Evolutionary conservation across 1,284 basidiomycete species (phyloP), one percentile per base, ranked within the genome.

Genomic region (Sparassis latifolia): DNA sequence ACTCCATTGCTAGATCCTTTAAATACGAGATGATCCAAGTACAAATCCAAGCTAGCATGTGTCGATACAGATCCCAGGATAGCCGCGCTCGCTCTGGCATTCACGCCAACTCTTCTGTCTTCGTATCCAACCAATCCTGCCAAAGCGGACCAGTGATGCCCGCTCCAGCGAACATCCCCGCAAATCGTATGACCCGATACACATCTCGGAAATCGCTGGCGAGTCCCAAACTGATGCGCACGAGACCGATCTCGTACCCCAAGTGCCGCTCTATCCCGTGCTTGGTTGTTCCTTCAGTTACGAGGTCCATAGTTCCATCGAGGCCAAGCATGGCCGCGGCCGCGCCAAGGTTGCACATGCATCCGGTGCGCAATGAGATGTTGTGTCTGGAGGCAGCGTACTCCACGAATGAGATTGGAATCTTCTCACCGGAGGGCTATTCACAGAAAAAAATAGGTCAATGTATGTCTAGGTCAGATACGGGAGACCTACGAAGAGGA

Each of bases 271-370:
- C 82, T 57, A 89, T 80, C 37, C 81, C 80, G 42, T 69, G 69
- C 44, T 85, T 73, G 3, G 79, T 84, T 31, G 79, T 75, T 4
- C 83, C 82, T 1, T 73, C 68, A 52, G 76, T 78, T 0, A 89
- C 71, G 10, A 64, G 66, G n/a, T 71, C 68, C 86, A 90, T 90
- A 52, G 81, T 74, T n/a, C 76, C 72, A 52, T 80, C 69, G 33
- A 89, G 76, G 0, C 81, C 84, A 2, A 89, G 74, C 4, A 89
- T 69, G 2, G 82, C 77, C 0, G 86, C 81, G 0, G 86, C 85
- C 9, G 82, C 88, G 5, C 89, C 89, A 3, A 89, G 86, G 55
- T 91, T 91, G 61, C 89, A 92, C 77, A 92, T 84, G 62, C 89
- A 91, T 0, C 89, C 89, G 1, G 88, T 88, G 41, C 89, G 79